These are phyloP conservation scores for Sporothrix euskadiensis DNA, from an alignment of 2,329 filamentous ascomycete genomes.

Conservation along the genomic window DNA sequence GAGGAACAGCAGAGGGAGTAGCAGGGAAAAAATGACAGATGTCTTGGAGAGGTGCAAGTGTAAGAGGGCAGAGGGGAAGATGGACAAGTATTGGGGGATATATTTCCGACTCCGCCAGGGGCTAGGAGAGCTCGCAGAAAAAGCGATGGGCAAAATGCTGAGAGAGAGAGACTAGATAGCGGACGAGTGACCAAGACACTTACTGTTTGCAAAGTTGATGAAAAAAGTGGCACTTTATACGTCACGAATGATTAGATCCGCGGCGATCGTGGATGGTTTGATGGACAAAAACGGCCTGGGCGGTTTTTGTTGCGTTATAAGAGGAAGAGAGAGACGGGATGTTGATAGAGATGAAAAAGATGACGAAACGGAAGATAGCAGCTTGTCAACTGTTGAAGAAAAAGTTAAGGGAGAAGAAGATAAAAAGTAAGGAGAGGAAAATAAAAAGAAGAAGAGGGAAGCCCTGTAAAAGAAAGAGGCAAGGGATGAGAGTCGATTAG, in stretches of 20 bases:
- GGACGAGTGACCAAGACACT: neutral
- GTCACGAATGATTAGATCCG: neutral
- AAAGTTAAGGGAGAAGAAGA: neutral
- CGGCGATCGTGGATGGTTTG: conserved; percentile 18
- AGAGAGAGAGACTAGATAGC: neutral
- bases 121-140: neutral
- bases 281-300: conserved; percentile 12
- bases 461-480: neutral
- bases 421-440: neutral
- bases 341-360: neutral
- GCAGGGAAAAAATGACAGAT: neutral
- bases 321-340: neutral
- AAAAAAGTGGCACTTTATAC: conserved; percentile 8
- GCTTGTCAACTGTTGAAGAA: neutral
- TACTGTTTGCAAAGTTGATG: neutral
- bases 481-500: neutral
- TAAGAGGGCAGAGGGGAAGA: neutral
- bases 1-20: neutral
- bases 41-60: neutral
- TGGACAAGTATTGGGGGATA: neutral
- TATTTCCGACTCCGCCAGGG: neutral
- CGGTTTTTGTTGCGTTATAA: conserved; percentile 2
- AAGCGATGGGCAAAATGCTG: neutral
- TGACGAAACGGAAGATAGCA: neutral
- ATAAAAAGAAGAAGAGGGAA: neutral